phyloP scores from a whole-genome alignment of 495 filamentous ascomycete species.

The Hamigera avellanea region DNA sequence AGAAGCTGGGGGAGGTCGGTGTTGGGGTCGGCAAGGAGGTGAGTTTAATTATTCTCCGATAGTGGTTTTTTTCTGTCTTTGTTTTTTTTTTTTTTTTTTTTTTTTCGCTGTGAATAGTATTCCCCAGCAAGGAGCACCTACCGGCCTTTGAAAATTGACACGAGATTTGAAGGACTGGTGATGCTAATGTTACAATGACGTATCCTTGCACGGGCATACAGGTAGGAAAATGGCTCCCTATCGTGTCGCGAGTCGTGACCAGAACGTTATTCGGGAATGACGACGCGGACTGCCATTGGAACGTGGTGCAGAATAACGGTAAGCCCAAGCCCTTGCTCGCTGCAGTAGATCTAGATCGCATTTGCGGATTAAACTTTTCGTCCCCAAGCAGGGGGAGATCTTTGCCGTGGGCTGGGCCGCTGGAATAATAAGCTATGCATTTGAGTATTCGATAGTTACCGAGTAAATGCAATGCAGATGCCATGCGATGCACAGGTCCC shows the following conservation, averaged over 20 bases:
- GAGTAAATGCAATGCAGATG: too few species aligned
- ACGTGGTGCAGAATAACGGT: constrained; percentile 94
- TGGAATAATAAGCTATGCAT: too few species aligned
- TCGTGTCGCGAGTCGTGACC: constrained; percentile 60
- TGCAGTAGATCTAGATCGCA: not conserved
- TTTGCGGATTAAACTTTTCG: too few species aligned
- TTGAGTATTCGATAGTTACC: too few species aligned
- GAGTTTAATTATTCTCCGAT: constrained; percentile 5
- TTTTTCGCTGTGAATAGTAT: not conserved
- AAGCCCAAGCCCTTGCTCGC: constrained; percentile 1
- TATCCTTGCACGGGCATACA: constrained; percentile 4
- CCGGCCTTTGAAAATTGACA: too few species aligned
- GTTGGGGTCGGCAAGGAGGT: constrained; percentile 43
- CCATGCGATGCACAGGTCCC: too few species aligned
- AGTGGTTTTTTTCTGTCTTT: constrained; percentile 1
- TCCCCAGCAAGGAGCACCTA: too few species aligned
- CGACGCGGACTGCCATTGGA: constrained; percentile 58
- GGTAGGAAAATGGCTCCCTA: constrained; percentile 59
- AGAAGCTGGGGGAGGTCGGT: constrained; percentile 56
- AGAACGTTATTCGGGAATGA: constrained; percentile 29
- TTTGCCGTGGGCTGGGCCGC: too few species aligned
- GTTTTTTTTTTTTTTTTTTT: constrained; percentile 1
- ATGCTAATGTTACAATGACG: too few species aligned
- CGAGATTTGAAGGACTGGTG: too few species aligned
- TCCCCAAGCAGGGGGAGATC: too few species aligned